These are phyloP conservation scores for Peronospora belbahrii DNA, from an alignment of 352 stramenopile species.

Conservation along the genomic window DNA sequence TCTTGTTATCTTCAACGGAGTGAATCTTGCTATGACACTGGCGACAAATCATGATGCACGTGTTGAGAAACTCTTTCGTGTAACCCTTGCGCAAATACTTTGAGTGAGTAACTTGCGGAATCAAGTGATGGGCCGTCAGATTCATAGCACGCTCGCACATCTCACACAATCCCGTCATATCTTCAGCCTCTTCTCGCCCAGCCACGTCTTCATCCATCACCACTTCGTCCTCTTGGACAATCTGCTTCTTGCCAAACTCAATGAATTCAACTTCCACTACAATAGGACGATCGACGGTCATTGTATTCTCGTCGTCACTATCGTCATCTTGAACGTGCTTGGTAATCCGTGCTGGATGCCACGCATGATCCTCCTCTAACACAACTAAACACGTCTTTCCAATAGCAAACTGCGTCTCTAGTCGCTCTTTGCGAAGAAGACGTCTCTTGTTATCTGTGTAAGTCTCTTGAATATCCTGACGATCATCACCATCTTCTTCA, in stretches of 20 bases:
- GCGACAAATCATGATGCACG: constrained; percentile 86
- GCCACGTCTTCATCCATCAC: constrained; percentile 73
- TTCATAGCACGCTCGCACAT: constrained; percentile 90
- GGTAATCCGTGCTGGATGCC: constrained; percentile 58
- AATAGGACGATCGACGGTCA: constrained; percentile 12
- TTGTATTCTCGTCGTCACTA: constrained; percentile 2
- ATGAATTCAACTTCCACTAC: constrained; percentile 63
- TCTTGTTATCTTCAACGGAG: constrained; percentile 83
- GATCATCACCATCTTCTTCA: constrained; percentile 4
- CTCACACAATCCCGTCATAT: constrained; percentile 57
- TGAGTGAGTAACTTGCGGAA: constrained; percentile 77
- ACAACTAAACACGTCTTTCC: constrained; percentile 56
- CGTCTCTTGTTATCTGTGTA: constrained; percentile 6
- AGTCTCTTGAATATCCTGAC: constrained; percentile 25
- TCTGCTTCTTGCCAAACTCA: constrained; percentile 72
- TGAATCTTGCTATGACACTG: constrained; percentile 91
- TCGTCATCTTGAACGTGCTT: constrained; percentile 27
- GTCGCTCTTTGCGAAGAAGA: constrained; percentile 17
- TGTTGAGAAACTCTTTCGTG: constrained; percentile 70
- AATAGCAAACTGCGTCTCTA: constrained; percentile 45
- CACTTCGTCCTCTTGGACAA: constrained; percentile 42
- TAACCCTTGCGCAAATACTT: constrained; percentile 79
- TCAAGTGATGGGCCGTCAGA: constrained; percentile 90
- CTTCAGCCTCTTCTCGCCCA: constrained; percentile 42
- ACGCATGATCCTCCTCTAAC: constrained; percentile 60